A percentile compares a stretch with the other conserved stretches of the same genome.
Evolutionary conservation across 2,329 filamentous ascomycete genomes (phyloP).

Genomic region (Camptophora hylomeconis): DNA sequence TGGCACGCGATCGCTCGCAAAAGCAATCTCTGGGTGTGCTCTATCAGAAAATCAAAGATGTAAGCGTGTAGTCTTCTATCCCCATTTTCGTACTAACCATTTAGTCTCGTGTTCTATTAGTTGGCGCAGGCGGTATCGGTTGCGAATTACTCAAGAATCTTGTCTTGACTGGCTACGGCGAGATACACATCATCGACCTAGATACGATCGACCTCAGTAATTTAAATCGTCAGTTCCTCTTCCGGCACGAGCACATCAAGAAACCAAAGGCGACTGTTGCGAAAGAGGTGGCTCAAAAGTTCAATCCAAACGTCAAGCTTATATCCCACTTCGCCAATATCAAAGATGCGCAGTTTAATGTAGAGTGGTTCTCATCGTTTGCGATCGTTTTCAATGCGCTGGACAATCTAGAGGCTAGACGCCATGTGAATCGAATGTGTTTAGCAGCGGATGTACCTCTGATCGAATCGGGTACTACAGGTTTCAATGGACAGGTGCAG

Average conservation of each 20-base stretch:
- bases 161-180: constrained; percentile 78
- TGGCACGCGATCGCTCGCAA: constrained; percentile 34
- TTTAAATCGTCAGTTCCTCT: constrained; percentile 93
- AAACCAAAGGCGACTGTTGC: constrained; percentile 90
- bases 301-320: constrained; percentile 80
- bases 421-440: constrained; percentile 97
- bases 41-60: constrained; percentile 56
- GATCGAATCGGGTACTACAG: constrained; percentile 92
- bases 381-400: constrained; percentile 88
- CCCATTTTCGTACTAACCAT: constrained; percentile 1
- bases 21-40: constrained; percentile 56
- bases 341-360: constrained; percentile 74
- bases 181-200: constrained; percentile 89
- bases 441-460: constrained; percentile 78
- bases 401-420: constrained; percentile 84
- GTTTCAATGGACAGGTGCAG: constrained; percentile 95
- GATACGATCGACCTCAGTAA: constrained; percentile 98
- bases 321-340: constrained; percentile 89
- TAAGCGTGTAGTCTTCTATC: constrained; percentile 26
- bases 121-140: constrained; percentile 92
- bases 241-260: constrained; percentile 93
- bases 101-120: constrained; percentile 77
- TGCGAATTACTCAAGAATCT: constrained; percentile 97
- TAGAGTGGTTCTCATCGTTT: constrained; percentile 76
- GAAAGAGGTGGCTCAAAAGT: constrained; percentile 77